These are phyloP conservation scores for Elongisporangium undulatum DNA, from an alignment of 352 stramenopile species.

Conservation along the genomic window DNA sequence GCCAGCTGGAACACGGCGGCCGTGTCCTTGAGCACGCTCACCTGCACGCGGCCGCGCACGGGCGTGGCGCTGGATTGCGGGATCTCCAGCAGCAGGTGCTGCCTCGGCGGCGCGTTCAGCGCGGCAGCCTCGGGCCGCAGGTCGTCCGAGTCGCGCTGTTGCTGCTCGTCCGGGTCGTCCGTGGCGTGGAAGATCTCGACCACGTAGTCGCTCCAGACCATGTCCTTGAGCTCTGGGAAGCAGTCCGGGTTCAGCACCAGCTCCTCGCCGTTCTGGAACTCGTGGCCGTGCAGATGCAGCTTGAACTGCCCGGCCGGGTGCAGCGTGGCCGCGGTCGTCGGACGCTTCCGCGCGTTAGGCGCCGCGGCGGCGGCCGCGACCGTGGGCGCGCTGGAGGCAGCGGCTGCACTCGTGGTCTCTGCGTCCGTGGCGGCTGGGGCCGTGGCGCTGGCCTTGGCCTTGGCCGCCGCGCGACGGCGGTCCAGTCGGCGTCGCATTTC, in stretches of 20 bases:
- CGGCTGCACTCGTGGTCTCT: neutral
- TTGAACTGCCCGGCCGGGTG: constrained; percentile 65
- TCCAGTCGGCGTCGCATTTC: constrained; percentile 46
- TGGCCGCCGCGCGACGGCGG: constrained; percentile 38
- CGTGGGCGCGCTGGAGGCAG: neutral
- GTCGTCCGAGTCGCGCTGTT: constrained; percentile 13
- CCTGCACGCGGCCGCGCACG: constrained; percentile 72
- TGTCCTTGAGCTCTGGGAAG: constrained; percentile 69
- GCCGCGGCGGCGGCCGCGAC: neutral
- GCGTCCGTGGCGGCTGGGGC: constrained; percentile 1
- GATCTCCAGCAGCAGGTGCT: constrained; percentile 78
- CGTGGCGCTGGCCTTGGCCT: constrained; percentile 19
- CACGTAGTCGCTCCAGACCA: constrained; percentile 69
- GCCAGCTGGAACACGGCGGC: constrained; percentile 66
- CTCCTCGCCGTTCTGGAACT: constrained; percentile 80
- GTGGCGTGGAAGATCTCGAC: constrained; percentile 77
- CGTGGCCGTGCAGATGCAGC: constrained; percentile 74
- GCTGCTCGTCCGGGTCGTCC: constrained; percentile 8
- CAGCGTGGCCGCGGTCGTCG: constrained; percentile 14
- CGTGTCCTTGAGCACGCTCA: constrained; percentile 82
- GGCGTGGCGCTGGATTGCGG: constrained; percentile 56
- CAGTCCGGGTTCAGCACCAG: constrained; percentile 78
- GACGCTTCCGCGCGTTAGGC: constrained; percentile 1
- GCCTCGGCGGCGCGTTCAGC: constrained; percentile 32
- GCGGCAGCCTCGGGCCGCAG: constrained; percentile 20